Evolutionary conservation across 2,329 filamentous ascomycete genomes (phyloP).

Genomic region (Hymenoscyphus infarciens): DNA sequence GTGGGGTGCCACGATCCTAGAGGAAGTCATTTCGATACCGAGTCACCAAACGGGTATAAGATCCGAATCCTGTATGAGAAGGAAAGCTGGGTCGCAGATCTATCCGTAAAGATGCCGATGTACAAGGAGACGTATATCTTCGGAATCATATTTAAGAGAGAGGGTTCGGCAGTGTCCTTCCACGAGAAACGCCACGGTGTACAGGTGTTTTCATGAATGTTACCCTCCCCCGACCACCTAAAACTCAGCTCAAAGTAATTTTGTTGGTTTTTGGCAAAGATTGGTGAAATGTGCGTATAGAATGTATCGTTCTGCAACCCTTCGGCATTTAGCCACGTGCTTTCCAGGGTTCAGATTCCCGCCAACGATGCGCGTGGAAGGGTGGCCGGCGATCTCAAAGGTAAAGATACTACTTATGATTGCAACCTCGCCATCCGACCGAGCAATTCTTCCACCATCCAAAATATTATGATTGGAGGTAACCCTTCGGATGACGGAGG

Average conservation of each 20-base stretch:
- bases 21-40: neutral
- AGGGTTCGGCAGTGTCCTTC: constrained; percentile 7
- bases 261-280: neutral
- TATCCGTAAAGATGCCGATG: neutral
- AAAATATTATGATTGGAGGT: neutral
- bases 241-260: neutral
- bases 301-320: constrained; percentile 6
- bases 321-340: constrained; percentile 4
- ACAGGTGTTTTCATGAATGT: neutral
- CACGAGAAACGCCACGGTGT: constrained; percentile 3
- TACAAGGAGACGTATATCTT: neutral
- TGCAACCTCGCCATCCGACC: constrained; percentile 8
- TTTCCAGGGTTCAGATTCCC: neutral
- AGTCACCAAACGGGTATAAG: neutral
- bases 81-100: neutral
- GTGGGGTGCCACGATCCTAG: neutral
- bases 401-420: neutral
- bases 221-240: neutral
- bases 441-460: constrained; percentile 8
- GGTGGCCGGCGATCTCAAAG: neutral
- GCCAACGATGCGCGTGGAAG: neutral
- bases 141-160: neutral
- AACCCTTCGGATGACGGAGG: constrained; percentile 4
- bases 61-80: neutral
- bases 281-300: neutral